A percentile compares a stretch with the other conserved stretches of the same genome.
phyloP scores from a whole-genome alignment of 192 early-diverging fungal species.

The Jimgerdemannia lactiflua region DNA sequence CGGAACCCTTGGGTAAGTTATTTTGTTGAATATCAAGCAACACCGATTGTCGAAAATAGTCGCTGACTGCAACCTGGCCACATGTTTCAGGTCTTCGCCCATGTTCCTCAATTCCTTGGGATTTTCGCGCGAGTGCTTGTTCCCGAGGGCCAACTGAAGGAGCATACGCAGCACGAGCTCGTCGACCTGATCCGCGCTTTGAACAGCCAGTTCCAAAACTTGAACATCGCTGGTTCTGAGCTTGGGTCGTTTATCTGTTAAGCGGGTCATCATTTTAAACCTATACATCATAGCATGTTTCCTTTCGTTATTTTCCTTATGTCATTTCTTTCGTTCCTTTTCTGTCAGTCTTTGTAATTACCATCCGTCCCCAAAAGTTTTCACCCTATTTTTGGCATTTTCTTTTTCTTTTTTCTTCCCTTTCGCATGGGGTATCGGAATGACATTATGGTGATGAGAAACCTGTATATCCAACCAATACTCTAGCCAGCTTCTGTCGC shows the following conservation, averaged over 20 bases:
- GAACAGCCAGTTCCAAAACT: conserved; percentile 42
- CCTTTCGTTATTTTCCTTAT: not conserved
- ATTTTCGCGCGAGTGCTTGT: conserved; percentile 56
- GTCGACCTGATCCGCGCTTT: conserved; percentile 56
- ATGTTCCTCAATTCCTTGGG: conserved; percentile 49
- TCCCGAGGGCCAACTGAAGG: conserved; percentile 56
- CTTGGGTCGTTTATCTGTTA: conserved; percentile 27
- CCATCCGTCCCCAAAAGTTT: not conserved
- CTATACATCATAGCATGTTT: not conserved
- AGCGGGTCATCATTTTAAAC: conserved; percentile 2
- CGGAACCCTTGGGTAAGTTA: conserved; percentile 46
- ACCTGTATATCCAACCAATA: too few relatives aligned
- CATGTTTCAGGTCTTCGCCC: conserved; percentile 37
- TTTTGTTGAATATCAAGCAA: not conserved
- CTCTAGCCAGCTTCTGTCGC: too few relatives aligned
- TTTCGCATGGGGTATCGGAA: not conserved
- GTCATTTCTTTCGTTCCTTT: not conserved
- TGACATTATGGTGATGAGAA: too few relatives aligned
- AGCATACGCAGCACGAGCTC: conserved; percentile 49
- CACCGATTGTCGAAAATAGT: too few relatives aligned
- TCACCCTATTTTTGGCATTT: not conserved
- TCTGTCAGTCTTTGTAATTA: not conserved
- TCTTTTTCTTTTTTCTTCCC: not conserved
- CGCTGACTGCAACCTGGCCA: too few relatives aligned
- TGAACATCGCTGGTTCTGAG: conserved; percentile 31